A percentile compares a stretch with the other conserved stretches of the same genome.
Evolutionary conservation across 2,329 filamentous ascomycete genomes (phyloP).

Genomic region (Aspergillus udagawae): DNA sequence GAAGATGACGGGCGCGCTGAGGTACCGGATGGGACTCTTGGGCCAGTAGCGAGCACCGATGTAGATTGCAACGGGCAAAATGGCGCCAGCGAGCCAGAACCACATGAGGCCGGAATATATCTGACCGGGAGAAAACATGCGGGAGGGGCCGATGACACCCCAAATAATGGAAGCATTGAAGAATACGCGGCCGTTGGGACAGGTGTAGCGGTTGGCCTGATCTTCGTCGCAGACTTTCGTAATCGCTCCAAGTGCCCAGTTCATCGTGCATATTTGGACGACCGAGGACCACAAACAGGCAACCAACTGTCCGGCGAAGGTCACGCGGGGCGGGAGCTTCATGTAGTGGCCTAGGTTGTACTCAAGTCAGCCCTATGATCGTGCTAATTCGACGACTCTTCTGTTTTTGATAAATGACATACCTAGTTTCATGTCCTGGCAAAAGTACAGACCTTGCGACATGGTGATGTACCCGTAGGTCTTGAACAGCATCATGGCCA

Average conservation of each 20-base stretch:
- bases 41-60: conserved; percentile 59
- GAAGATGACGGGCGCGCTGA: conserved; percentile 66
- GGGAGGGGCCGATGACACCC: conserved; percentile 67
- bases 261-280: conserved; percentile 45
- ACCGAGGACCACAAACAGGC: conserved; percentile 49
- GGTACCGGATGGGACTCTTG: conserved; percentile 58
- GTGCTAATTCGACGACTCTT: not conserved
- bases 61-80: conserved; percentile 61
- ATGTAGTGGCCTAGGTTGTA: conserved; percentile 55
- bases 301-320: conserved; percentile 50
- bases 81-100: conserved; percentile 66
- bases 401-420: not conserved
- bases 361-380: conserved; percentile 18
- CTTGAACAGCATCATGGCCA: conserved; percentile 77
- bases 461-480: conserved; percentile 68
- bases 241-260: conserved; percentile 53
- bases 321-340: conserved; percentile 50
- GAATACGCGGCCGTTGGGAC: conserved; percentile 56
- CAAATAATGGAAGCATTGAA: conserved; percentile 69
- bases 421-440: conserved; percentile 62
- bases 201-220: conserved; percentile 56
- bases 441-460: conserved; percentile 62
- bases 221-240: conserved; percentile 60
- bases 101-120: conserved; percentile 63
- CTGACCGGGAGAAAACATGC: conserved; percentile 62